These are phyloP conservation scores for Bifiguratus adelaidae DNA, from an alignment of 192 early-diverging fungal genomes.

Conservation along the genomic window DNA sequence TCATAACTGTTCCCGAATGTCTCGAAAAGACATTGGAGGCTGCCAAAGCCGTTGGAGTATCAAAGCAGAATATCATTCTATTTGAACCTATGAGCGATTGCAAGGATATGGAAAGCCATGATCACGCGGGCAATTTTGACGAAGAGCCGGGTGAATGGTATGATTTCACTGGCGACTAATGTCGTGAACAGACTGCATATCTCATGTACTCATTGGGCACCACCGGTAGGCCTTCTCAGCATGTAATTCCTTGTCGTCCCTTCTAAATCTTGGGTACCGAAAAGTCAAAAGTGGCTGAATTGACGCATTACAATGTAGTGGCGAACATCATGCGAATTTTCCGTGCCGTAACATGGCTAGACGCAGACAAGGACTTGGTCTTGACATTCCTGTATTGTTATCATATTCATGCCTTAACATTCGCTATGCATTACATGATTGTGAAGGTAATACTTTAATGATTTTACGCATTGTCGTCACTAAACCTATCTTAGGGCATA, in stretches of 20 bases:
- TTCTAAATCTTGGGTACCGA: too few species aligned
- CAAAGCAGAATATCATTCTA: slow-evolving; percentile 14
- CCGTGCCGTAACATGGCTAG: too few species aligned
- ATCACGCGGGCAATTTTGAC: too few species aligned
- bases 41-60: slow-evolving; percentile 12
- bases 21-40: slow-evolving; percentile 19
- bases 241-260: too few species aligned
- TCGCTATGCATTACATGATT: slow-evolving; percentile 24
- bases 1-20: slow-evolving; percentile 34
- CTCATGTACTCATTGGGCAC: too few species aligned
- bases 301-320: slow-evolving; percentile 74
- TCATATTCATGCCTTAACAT: slow-evolving; percentile 55
- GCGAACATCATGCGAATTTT: slow-evolving; percentile 62
- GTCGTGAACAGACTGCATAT: too few species aligned
- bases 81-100: slow-evolving; percentile 21
- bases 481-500: too few species aligned
- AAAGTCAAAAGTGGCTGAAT: slow-evolving; percentile 83
- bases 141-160: too few species aligned
- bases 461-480: slow-evolving; percentile 17
- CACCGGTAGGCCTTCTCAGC: too few species aligned
- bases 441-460: slow-evolving; percentile 12
- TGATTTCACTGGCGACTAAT: too few species aligned
- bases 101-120: too few species aligned
- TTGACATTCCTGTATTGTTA: slow-evolving; percentile 63
- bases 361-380: slow-evolving; percentile 27